Conservation (phyloP, 768 basidiomycete genomes). For the Mycena sanguinolenta region DNA sequence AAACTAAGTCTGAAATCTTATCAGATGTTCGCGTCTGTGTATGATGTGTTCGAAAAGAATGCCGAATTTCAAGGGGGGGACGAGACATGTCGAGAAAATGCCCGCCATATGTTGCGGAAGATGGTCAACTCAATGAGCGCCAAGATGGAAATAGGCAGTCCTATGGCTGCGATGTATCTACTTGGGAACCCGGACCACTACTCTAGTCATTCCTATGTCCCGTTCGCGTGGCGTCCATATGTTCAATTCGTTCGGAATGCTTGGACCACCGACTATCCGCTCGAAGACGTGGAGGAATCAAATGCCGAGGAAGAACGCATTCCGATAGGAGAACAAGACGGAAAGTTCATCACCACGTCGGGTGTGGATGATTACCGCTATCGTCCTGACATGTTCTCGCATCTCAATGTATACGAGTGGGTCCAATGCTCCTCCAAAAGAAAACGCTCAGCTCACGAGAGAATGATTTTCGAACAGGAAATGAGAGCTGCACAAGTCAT, state of each 20-base stretch:
- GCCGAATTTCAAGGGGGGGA: background rate
- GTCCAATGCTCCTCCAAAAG: background rate
- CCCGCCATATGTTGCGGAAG: background rate
- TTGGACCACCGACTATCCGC: background rate
- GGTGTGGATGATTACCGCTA: background rate
- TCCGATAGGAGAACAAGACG: too few species aligned
- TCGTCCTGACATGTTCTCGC: background rate
- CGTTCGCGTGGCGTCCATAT: background rate
- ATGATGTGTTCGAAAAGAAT: background rate
- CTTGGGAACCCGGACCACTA: background rate
- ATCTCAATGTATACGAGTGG: background rate
- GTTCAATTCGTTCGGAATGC: background rate
- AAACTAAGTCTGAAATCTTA: background rate
- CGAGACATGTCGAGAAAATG: background rate
- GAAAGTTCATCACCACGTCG: background rate
- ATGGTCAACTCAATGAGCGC: background rate
- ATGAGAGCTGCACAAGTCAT: too few species aligned
- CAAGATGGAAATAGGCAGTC: slow-evolving; percentile 13
- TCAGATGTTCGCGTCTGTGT: background rate
- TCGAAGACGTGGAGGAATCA: background rate
- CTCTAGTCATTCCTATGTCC: background rate
- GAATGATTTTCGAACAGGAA: too few species aligned
- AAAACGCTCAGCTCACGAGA: too few species aligned
- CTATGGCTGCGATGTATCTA: background rate
- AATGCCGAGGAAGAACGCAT: too few species aligned